Evolutionary conservation across 306 rosid genomes (phyloP).

Genomic region (Fragaria vesca): DNA sequence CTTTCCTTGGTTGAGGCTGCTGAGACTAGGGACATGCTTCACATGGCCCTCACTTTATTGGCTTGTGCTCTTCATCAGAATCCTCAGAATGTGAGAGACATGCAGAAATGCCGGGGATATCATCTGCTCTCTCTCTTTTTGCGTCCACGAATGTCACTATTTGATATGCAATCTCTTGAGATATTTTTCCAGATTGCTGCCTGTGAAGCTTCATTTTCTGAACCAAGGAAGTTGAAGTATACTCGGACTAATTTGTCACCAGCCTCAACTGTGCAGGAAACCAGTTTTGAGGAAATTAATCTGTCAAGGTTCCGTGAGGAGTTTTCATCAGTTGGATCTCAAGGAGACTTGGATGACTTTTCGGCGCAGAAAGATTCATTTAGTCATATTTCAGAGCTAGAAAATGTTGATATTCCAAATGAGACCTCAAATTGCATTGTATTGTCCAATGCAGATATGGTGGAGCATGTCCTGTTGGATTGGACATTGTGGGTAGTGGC

Average conservation of each 20-base stretch:
- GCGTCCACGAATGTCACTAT: conserved; percentile 83
- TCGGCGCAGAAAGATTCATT: conserved; percentile 83
- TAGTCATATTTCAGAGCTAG: conserved; percentile 97
- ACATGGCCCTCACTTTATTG: conserved; percentile 86
- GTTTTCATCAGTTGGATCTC: conserved; percentile 83
- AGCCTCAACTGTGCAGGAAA: conserved; percentile 55
- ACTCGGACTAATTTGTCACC: conserved; percentile 54
- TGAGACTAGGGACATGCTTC: conserved; percentile 92
- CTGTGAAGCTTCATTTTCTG: conserved; percentile 98
- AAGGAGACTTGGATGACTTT: conserved; percentile 90
- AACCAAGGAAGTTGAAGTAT: conserved; percentile 78
- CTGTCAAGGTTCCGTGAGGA: conserved; percentile 85
- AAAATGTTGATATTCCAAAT: conserved; percentile 65
- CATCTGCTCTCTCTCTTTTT: conserved; percentile 93
- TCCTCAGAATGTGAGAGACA: conserved; percentile 87
- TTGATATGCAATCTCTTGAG: conserved; percentile 98
- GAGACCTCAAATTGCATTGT: conserved; percentile 98
- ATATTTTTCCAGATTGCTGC: conserved; percentile 98
- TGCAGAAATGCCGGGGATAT: conserved; percentile 95
- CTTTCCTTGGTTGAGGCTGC: conserved; percentile 96
- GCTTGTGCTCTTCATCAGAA: conserved; percentile 92
- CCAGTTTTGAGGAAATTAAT: conserved; percentile 67
- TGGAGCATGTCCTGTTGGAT: conserved; percentile 96
- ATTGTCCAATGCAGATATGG: conserved; percentile 99
- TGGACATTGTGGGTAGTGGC: conserved; percentile 99